phyloP scores from a whole-genome alignment of 164 flowering plant species.

The Nelumbo lutea region DNA sequence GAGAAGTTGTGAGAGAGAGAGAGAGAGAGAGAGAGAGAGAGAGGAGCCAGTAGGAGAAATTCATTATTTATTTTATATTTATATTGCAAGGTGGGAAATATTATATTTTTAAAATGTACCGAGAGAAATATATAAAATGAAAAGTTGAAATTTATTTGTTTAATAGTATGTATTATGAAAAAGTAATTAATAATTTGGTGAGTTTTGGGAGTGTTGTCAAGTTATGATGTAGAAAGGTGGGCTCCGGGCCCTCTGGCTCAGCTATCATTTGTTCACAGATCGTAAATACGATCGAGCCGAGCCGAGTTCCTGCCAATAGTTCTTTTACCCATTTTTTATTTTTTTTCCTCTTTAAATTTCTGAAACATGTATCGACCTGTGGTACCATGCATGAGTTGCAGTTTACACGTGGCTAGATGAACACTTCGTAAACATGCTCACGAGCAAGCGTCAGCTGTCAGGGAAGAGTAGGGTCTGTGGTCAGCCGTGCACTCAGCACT shows the following conservation, averaged over 20 bases:
- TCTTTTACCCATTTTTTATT: no score
- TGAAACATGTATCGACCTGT: no score
- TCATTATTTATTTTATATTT: not conserved
- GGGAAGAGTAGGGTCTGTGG: no score
- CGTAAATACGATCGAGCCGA: not conserved
- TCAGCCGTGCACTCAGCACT: no score
- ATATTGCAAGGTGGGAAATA: not conserved
- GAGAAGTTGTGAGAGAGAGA: not conserved
- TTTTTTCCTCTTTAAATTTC: no score
- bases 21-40: not conserved
- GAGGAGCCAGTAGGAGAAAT: not conserved
- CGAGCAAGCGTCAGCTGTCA: no score
- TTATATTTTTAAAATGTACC: not conserved
- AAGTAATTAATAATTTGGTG: not conserved
- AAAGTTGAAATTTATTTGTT: not conserved
- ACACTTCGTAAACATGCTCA: no score
- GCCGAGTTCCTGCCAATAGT: no score
- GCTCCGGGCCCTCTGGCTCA: not conserved
- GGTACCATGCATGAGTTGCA: no score
- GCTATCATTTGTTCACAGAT: not conserved
- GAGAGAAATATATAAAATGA: not conserved
- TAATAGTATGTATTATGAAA: not conserved
- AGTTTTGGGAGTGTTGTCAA: conserved; percentile 20
- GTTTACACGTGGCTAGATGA: no score
- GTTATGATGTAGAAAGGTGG: conserved; percentile 18